Evolutionary conservation across 176 grass and related monocot genomes (phyloP).

Genomic region (Puya raimondii): DNA sequence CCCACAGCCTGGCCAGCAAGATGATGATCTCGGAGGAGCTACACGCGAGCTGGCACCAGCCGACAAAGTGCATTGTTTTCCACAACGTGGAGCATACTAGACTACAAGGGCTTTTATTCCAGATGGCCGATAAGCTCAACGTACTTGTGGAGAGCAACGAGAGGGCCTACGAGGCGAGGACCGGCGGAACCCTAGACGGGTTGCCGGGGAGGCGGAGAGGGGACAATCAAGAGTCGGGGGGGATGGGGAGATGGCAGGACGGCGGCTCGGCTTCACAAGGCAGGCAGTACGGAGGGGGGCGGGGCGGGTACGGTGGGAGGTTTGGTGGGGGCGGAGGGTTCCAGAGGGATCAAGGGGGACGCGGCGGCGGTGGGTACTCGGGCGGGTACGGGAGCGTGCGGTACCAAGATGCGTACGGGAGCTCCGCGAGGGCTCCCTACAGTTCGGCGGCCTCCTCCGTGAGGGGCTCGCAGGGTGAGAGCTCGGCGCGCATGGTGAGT

Average conservation of each 20-base stretch:
- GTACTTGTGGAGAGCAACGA: slow-evolving; percentile 85
- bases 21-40: slow-evolving; percentile 97
- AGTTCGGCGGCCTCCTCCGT: neutral
- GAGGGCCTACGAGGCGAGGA: slow-evolving; percentile 86
- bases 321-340: slow-evolving; percentile 51
- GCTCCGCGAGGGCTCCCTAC: slow-evolving; percentile 11
- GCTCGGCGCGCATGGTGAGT: slow-evolving; percentile 60
- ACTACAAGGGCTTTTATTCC: slow-evolving; percentile 81
- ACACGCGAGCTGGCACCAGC: slow-evolving; percentile 88
- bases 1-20: slow-evolving; percentile 76
- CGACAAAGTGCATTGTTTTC: slow-evolving; percentile 77
- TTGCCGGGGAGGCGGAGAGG: slow-evolving; percentile 53
- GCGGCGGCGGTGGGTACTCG: neutral
- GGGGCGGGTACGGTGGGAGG: slow-evolving; percentile 46
- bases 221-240: slow-evolving; percentile 47
- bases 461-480: slow-evolving; percentile 7
- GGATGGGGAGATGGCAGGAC: slow-evolving; percentile 69
- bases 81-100: slow-evolving; percentile 84
- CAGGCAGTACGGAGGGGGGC: slow-evolving; percentile 21
- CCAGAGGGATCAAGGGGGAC: slow-evolving; percentile 34
- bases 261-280: slow-evolving; percentile 48
- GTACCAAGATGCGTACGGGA: slow-evolving; percentile 27
- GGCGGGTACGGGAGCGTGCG: slow-evolving; percentile 9
- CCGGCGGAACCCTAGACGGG: slow-evolving; percentile 80
- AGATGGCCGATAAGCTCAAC: slow-evolving; percentile 82